Evolutionary conservation across 2,329 filamentous ascomycete genomes (phyloP).

Genomic region (Fusarium bactridioides): DNA sequence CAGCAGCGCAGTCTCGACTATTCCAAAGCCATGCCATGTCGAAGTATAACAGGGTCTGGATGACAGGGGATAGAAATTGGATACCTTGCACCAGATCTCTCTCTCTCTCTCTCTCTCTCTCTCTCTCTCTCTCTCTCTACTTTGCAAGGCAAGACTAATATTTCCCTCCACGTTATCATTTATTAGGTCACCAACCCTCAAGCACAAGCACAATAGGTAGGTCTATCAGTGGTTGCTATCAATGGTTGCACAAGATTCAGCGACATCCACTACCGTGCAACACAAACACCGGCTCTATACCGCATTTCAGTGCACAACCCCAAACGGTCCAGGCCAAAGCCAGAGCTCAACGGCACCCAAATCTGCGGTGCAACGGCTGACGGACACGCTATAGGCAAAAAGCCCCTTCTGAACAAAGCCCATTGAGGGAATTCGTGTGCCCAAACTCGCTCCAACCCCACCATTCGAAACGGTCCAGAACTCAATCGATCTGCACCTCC

Average conservation of each 20-base stretch:
- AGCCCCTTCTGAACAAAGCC: constrained; percentile 20
- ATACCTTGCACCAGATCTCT: neutral
- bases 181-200: neutral
- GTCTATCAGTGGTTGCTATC: neutral
- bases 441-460: constrained; percentile 35
- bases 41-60: constrained; percentile 10
- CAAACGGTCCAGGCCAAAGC: constrained; percentile 10
- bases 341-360: neutral
- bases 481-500: constrained; percentile 43
- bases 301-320: constrained; percentile 8
- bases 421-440: constrained; percentile 18
- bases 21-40: constrained; percentile 17
- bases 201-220: neutral
- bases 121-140: neutral
- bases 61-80: constrained; percentile 15
- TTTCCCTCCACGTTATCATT: neutral
- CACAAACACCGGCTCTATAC: constrained; percentile 8
- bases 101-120: neutral
- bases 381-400: constrained; percentile 5
- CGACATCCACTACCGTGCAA: neutral
- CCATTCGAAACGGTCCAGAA: constrained; percentile 41
- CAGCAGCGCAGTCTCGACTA: constrained; percentile 23
- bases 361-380: constrained; percentile 18
- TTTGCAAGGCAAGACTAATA: neutral
- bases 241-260: neutral